A percentile compares a stretch with the other conserved stretches of the same genome.
phyloP scores from a whole-genome alignment of 306 rosid genomes.

The Carpinus viminea region DNA sequence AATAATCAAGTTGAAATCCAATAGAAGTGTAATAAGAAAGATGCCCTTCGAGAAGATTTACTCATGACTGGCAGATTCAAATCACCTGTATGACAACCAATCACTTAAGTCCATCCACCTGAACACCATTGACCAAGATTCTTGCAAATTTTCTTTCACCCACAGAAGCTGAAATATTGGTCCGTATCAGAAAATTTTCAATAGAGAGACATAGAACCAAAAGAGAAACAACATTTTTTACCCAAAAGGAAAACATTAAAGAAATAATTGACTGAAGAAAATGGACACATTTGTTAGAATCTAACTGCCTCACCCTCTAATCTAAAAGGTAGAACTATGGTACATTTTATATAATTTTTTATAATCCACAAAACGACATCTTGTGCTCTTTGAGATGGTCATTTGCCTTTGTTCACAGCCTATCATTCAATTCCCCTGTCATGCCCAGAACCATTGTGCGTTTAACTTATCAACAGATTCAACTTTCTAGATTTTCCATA shows the following conservation, averaged over 20 bases:
- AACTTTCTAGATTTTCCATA: not conserved
- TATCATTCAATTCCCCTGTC: not conserved
- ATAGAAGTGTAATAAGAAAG: conserved; percentile 28
- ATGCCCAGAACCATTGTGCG: not conserved
- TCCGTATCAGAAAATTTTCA: conserved; percentile 25
- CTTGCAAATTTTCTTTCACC: conserved; percentile 95
- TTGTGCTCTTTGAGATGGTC: not conserved
- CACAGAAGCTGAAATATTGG: conserved; percentile 80
- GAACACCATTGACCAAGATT: conserved; percentile 90
- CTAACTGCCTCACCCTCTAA: conserved; percentile 12
- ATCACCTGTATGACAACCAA: conserved; percentile 95
- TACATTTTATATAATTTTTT: not conserved
- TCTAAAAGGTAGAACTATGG: not conserved
- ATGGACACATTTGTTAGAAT: conserved; percentile 2
- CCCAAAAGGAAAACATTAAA: conserved; percentile 9
- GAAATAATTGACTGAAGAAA: conserved; percentile 11
- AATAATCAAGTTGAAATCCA: conserved; percentile 26
- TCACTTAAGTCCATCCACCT: conserved; percentile 99
- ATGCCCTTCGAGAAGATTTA: conserved; percentile 18
- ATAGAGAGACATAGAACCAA: conserved; percentile 19
- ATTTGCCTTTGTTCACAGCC: not conserved
- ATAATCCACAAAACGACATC: not conserved
- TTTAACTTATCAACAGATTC: conserved; percentile 4
- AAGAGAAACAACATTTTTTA: conserved; percentile 8
- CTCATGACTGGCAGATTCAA: conserved; percentile 20